A percentile compares a stretch with the other conserved stretches of the same genome.
These are phyloP conservation scores for Aspergillus amoenus DNA, from an alignment of 2,329 filamentous ascomycete genomes.

Conservation along the genomic window DNA sequence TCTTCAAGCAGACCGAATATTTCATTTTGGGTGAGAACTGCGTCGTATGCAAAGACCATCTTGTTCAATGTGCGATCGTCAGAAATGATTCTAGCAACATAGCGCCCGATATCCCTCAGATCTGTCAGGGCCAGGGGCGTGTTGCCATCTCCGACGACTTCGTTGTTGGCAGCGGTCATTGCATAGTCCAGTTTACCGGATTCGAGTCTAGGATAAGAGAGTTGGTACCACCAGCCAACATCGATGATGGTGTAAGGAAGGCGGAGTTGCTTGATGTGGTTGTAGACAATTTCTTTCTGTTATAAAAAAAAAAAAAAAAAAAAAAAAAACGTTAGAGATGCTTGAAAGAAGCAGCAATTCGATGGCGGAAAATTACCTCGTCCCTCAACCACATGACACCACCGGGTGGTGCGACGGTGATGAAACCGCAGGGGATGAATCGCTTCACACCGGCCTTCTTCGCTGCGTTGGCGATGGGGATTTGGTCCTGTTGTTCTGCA, in stretches of 20 bases:
- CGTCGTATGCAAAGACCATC: slow-evolving; percentile 51
- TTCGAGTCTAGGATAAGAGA: slow-evolving; percentile 46
- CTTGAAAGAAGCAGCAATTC: background rate
- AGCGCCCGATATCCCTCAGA: slow-evolving; percentile 54
- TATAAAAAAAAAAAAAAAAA: background rate
- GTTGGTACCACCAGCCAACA: slow-evolving; percentile 60
- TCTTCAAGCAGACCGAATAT: slow-evolving; percentile 49
- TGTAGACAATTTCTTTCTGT: slow-evolving; percentile 53
- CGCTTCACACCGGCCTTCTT: slow-evolving; percentile 52
- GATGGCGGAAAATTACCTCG: slow-evolving; percentile 27
- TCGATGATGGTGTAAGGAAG: slow-evolving; percentile 60
- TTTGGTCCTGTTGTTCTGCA: slow-evolving; percentile 41
- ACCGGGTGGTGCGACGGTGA: slow-evolving; percentile 47
- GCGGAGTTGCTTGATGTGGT: slow-evolving; percentile 48
- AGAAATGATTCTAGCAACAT: slow-evolving; percentile 51
- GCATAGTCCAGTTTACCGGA: slow-evolving; percentile 49
- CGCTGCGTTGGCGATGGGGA: slow-evolving; percentile 49
- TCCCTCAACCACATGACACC: slow-evolving; percentile 46
- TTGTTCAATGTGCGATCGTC: slow-evolving; percentile 57
- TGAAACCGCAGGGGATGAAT: slow-evolving; percentile 54
- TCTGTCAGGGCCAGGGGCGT: slow-evolving; percentile 48
- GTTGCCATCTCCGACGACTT: slow-evolving; percentile 49
- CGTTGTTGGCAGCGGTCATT: slow-evolving; percentile 33
- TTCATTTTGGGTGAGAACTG: slow-evolving; percentile 48
- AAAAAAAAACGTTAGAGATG: background rate